Conservation (phyloP, 305 asterid genomes). For the Striga hermonthica region DNA sequence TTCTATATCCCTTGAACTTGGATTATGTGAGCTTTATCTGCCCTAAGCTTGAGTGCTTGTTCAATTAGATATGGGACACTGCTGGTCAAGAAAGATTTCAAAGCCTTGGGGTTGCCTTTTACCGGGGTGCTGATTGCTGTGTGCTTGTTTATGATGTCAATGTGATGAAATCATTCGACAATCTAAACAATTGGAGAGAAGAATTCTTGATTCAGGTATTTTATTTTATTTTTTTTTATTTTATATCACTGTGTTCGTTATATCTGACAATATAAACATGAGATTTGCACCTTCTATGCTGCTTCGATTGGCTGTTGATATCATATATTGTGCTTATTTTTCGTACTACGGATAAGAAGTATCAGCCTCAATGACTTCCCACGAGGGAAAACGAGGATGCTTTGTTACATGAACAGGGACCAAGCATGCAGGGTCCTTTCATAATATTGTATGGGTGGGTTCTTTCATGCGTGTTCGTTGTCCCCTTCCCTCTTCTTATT, state of each 20-base stretch:
- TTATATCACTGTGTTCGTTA: not conserved
- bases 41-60: constrained; percentile 30
- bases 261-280: not conserved
- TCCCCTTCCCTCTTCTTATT: not conserved
- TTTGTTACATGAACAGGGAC: not conserved
- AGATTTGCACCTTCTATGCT: not conserved
- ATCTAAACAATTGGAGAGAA: constrained; percentile 91
- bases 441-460: not conserved
- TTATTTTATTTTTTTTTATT: constrained; percentile 3
- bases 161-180: constrained; percentile 87
- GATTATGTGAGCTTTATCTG: constrained; percentile 10
- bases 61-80: constrained; percentile 83
- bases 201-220: constrained; percentile 91
- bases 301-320: constrained; percentile 13
- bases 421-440: not conserved
- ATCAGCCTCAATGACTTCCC: too few relatives aligned
- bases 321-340: constrained; percentile 3
- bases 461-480: not conserved
- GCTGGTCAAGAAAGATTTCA: constrained; percentile 98
- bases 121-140: constrained; percentile 97
- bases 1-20: constrained; percentile 15
- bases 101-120: constrained; percentile 96
- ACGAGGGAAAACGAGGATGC: not conserved
- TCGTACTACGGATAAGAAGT: too few relatives aligned
- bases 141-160: constrained; percentile 91